Evolutionary conservation across 495 filamentous ascomycete genomes (phyloP), one percentile per base, ranked within the genome.

Genomic region (Chlorociboria aeruginascens): DNA sequence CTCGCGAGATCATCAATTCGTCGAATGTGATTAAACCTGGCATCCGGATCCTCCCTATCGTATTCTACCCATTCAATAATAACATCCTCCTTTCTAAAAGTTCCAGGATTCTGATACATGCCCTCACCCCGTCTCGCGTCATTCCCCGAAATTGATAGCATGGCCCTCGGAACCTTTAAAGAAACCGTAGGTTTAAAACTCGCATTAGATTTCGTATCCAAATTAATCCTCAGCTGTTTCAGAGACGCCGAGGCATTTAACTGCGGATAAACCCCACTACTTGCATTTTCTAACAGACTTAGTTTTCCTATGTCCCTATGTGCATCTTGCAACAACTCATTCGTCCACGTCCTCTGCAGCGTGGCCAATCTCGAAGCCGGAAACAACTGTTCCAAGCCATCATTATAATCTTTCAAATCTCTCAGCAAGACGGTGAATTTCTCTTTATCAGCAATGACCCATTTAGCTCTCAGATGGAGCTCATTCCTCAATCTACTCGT

Each of bases 361-460:
- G 60, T 62, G 6, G 50, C 55, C 13, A 63, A 42, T n/a, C 55
- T 55, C 2, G 46, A 32, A 4, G 63, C 56, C n/a, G 64, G 63
- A 45, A 66, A 66, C 17, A 67, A 48, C 39, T 58, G 56, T 40
- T 66, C 61, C 3, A 66, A 52, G 9, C 64, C 55, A 57, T 67
- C 64, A 48, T 67, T 66, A 51, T 56, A 67, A 40, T 63, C 64
- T 47, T 59, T 60, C 3, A 67, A 54, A 42, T 66, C 64, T 25
- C 52, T 43, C 11, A 67, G 42, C 4, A 67, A 48, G n/a, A 47
- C 48, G 12, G 44, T 55, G 44, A 66, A 65, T 48, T 66, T 65
- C n/a, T 65, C 63, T 48, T 62, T 63, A 48, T 66, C 64, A 13
- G 44, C 51, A 16, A 66, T 60, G n/a, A 63, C 63, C 64, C 64